Percentiles rank a stretch among this genome's conserved stretches.
phyloP scores from a whole-genome alignment of 2,329 filamentous ascomycete species.

The Xylaria multiplex region DNA sequence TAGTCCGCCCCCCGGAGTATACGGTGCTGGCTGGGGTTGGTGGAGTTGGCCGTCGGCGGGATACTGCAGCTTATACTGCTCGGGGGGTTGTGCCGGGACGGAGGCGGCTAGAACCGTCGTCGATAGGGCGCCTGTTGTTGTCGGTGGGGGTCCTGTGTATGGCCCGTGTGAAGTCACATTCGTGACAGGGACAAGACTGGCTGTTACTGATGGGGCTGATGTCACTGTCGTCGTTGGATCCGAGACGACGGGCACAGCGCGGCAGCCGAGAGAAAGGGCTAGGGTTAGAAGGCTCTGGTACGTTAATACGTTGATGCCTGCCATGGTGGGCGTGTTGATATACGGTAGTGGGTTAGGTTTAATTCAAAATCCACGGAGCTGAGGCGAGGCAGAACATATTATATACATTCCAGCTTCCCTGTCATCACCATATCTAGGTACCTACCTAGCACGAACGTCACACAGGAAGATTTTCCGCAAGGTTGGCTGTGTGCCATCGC shows the following conservation, averaged over 20 bases:
- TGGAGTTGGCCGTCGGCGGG: constrained; percentile 76
- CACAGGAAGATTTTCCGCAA: neutral
- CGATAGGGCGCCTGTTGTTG: constrained; percentile 74
- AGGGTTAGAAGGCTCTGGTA: constrained; percentile 34
- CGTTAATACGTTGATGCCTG: constrained; percentile 8
- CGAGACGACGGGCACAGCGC: constrained; percentile 51
- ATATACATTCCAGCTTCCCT: constrained; percentile 9
- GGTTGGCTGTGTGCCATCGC: neutral
- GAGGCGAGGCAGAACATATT: neutral
- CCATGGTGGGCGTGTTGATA: constrained; percentile 15
- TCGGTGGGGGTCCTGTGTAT: constrained; percentile 70
- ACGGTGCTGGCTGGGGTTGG: constrained; percentile 75
- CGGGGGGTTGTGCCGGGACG: constrained; percentile 67
- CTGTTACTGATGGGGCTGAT: constrained; percentile 45
- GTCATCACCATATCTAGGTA: constrained; percentile 7
- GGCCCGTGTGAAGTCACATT: constrained; percentile 75
- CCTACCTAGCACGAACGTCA: neutral
- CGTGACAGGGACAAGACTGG: constrained; percentile 53
- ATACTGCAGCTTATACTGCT: constrained; percentile 73
- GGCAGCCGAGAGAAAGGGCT: constrained; percentile 30
- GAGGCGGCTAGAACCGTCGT: constrained; percentile 66
- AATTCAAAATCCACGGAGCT: neutral
- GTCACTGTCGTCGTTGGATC: constrained; percentile 51
- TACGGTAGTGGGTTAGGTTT: neutral
- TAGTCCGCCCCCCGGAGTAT: constrained; percentile 75